Base-by-base conservation (phyloP, 2,329 filamentous ascomycete genomes). In the Fusarium tuaranense region DNA sequence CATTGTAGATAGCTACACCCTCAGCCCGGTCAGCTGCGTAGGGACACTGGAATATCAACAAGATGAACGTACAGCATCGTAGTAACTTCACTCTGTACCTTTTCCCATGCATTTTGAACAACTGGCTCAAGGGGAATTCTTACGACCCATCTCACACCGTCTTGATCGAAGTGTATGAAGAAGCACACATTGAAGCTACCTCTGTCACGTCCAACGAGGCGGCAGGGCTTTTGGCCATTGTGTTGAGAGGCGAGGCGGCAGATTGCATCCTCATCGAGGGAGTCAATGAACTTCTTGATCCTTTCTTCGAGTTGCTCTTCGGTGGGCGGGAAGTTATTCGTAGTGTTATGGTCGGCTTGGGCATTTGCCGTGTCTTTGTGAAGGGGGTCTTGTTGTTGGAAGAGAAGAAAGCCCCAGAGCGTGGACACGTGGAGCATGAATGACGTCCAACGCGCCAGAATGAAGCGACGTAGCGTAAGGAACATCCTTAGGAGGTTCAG, bases 141-240 rank as follows among this genome's bases (percentile, higher is more conserved):
- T 7, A 75, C 64, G 38, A 72, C 63, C 71, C 71, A 73, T 53
- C 8, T 51, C 27, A 36, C 48, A 53, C 63, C 51, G 14, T 64
- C 61, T 16, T 13, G 36, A 53, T 48, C 53, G 44, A 73, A 73
- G 18, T 32, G 20, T 51, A 73, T 62, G 41, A 75, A 69, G 62
- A 75, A 72, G 51, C 73, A 75, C 57, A 69, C 61, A 36, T 75
- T 75, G 60, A 70, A 73, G 57, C 73, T 75, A 25, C 73, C 73
- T 8, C 39, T 53, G 58, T 61, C 53, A 18, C 48, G 34, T 30
- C 41, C 39, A 25, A 64, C 16, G 46, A 70, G 39, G 36, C 34
- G 57, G 38, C 72, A 74, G n/a, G 57, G 39, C 53, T 51, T 64
- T 20, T 27, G 30, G 12, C 62, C 36, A 51, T 63, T 67, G 53